phyloP scores from a whole-genome alignment of 768 basidiomycete genomes.

The Tylopilus rubrobrunneus region DNA sequence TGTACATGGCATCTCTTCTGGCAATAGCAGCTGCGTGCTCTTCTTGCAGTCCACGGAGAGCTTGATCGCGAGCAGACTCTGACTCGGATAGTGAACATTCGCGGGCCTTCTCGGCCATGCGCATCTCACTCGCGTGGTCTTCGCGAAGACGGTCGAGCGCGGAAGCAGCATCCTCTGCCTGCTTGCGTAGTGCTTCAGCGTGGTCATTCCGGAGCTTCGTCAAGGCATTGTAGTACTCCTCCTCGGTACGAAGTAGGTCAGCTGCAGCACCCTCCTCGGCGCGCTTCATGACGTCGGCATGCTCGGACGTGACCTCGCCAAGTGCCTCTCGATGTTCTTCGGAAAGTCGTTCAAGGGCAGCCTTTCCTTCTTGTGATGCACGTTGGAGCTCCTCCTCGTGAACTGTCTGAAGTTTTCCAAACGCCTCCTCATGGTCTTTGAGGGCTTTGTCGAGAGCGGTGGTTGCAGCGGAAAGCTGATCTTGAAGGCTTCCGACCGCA shows the following conservation, averaged over 20 bases:
- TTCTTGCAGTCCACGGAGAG: constrained; percentile 64
- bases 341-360: constrained; percentile 42
- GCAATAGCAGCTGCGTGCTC: constrained; percentile 65
- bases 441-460: constrained; percentile 44
- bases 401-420: constrained; percentile 53
- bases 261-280: constrained; percentile 58
- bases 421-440: constrained; percentile 55
- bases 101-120: constrained; percentile 70
- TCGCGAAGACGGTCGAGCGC: constrained; percentile 67
- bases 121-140: constrained; percentile 71
- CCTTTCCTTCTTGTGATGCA: constrained; percentile 53
- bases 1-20: constrained; percentile 61
- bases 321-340: constrained; percentile 54
- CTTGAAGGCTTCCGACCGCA: constrained; percentile 35
- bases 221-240: constrained; percentile 78
- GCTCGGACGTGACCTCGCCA: constrained; percentile 46
- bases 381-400: constrained; percentile 52
- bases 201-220: constrained; percentile 76
- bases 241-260: constrained; percentile 64
- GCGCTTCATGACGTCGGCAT: constrained; percentile 52
- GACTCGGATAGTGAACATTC: constrained; percentile 75
- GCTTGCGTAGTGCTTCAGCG: constrained; percentile 56
- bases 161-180: constrained; percentile 55
- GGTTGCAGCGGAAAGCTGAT: constrained; percentile 43
- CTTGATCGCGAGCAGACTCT: constrained; percentile 58